Percentiles rank a stretch among this genome's conserved stretches.
These are phyloP conservation scores for Phialocephala subalpina DNA, from an alignment of 2,329 filamentous ascomycete species.

Conservation along the genomic window DNA sequence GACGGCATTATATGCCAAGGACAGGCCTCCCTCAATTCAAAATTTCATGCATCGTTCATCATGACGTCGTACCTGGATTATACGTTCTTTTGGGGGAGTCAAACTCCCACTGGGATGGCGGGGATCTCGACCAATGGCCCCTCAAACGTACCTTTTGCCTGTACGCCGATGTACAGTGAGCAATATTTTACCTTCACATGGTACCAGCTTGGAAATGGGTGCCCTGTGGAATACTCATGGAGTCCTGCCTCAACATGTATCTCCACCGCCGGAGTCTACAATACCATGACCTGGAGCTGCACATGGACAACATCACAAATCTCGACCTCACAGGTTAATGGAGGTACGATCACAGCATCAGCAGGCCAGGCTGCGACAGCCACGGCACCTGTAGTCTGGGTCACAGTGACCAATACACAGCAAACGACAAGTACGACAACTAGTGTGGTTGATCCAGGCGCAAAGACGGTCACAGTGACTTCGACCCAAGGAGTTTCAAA, in stretches of 20 bases:
- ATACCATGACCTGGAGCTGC: slow-evolving; percentile 10
- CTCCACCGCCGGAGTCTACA: not conserved
- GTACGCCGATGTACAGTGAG: not conserved
- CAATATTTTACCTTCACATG: slow-evolving; percentile 9
- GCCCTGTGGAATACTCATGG: slow-evolving; percentile 1
- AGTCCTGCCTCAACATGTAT: slow-evolving; percentile 3
- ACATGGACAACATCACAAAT: not conserved
- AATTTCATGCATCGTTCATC: not conserved
- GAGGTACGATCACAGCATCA: not conserved
- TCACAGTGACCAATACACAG: slow-evolving; percentile 4
- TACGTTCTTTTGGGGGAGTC: slow-evolving; percentile 3
- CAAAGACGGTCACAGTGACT: slow-evolving; percentile 6
- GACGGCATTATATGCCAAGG: not conserved
- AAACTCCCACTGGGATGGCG: slow-evolving; percentile 1
- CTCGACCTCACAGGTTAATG: not conserved
- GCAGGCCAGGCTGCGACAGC: slow-evolving; percentile 1
- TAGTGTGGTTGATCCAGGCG: slow-evolving; percentile 6
- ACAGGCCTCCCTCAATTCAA: not conserved
- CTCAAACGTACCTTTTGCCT: slow-evolving; percentile 1
- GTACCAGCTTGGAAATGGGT: slow-evolving; percentile 6
- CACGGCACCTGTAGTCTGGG: slow-evolving; percentile 8
- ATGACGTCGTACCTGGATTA: not conserved
- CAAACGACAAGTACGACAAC: slow-evolving; percentile 10
- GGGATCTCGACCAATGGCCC: slow-evolving; percentile 12
- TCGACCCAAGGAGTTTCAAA: not conserved